A percentile compares a stretch with the other conserved stretches of the same genome.
Conservation (phyloP, 768 basidiomycete species). For the Mycena pura region DNA sequence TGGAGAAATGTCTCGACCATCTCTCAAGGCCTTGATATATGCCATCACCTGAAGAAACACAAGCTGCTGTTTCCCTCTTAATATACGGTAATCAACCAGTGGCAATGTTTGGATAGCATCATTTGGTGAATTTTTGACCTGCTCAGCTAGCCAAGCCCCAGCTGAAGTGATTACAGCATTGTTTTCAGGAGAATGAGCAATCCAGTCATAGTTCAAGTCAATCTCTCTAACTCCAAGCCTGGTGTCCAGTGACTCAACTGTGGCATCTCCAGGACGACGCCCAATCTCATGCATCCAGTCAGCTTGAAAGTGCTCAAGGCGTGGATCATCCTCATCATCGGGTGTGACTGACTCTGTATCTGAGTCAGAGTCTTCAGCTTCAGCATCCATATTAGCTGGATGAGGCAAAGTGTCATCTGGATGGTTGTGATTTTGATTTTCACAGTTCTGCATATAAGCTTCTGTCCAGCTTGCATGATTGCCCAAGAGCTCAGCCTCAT, state of each 20-base stretch:
- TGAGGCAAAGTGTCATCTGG: not conserved
- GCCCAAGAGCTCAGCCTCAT: not conserved
- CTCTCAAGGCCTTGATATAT: constrained; percentile 17
- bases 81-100: constrained; percentile 9
- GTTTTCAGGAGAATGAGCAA: constrained; percentile 14
- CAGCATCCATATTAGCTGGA: not conserved
- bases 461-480: not conserved
- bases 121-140: constrained; percentile 28
- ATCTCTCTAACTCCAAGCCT: constrained; percentile 26
- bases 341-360: no score
- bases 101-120: constrained; percentile 32
- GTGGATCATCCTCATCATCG: constrained; percentile 10
- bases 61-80: constrained; percentile 14
- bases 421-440: not conserved
- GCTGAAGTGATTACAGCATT: constrained; percentile 14
- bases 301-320: constrained; percentile 16
- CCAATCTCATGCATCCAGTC: constrained; percentile 31
- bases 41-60: constrained; percentile 26
- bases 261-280: constrained; percentile 19
- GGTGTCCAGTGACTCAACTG: constrained; percentile 3
- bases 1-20: constrained; percentile 7
- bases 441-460: not conserved
- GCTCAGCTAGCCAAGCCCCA: constrained; percentile 22
- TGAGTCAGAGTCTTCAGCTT: constrained; percentile 14
- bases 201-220: constrained; percentile 32